Conservation (phyloP, 441 rosid genomes). For the Iberis amara region DNA sequence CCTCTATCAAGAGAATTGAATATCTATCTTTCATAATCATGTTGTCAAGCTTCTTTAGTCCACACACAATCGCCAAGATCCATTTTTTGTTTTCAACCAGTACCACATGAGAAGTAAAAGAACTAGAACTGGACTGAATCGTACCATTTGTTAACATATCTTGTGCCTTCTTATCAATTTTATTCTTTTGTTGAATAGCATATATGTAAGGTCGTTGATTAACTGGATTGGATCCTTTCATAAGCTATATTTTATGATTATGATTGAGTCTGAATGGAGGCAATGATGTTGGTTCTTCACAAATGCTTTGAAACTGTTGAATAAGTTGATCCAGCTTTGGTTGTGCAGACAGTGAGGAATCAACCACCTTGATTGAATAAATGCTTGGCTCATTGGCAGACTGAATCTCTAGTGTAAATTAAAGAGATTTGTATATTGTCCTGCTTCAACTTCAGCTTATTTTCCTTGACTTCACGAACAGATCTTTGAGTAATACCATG, state of each 20-base stretch:
- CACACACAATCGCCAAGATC: not conserved
- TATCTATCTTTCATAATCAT: not conserved
- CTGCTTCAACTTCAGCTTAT: not conserved
- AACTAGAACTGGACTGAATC: not conserved
- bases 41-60: not conserved
- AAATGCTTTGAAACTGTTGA: not conserved
- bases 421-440: not conserved
- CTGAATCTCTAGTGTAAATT: too few species aligned
- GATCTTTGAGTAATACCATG: not conserved
- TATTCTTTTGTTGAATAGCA: not conserved
- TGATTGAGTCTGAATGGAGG: not conserved
- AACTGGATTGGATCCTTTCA: not conserved
- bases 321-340: too few species aligned
- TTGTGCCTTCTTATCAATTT: not conserved
- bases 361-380: too few species aligned
- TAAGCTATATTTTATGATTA: not conserved
- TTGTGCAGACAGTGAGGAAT: too few species aligned
- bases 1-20: not conserved
- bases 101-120: not conserved
- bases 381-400: not conserved
- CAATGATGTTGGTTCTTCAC: not conserved
- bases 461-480: not conserved
- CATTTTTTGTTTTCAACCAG: not conserved
- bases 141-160: not conserved
- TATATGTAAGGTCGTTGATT: not conserved